Percentiles rank a stretch among this genome's conserved stretches.
Evolutionary conservation across 2,329 filamentous ascomycete genomes (phyloP).

Genomic region (Leptographium galeiforme): DNA sequence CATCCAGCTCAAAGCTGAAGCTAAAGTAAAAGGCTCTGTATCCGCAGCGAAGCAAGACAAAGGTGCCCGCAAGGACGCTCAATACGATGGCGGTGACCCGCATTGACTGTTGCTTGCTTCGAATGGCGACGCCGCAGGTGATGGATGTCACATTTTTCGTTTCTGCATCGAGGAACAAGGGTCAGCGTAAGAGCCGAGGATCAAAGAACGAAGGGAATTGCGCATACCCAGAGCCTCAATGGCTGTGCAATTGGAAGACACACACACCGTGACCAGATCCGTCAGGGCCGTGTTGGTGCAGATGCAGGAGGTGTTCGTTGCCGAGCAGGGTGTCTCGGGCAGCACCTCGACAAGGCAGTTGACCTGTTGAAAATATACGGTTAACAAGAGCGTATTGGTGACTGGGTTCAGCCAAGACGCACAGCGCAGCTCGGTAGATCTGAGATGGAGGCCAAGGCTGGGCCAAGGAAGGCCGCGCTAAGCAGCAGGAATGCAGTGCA

Average conservation of each 20-base stretch:
- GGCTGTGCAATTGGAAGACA: constrained; percentile 4
- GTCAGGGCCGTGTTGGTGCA: constrained; percentile 5
- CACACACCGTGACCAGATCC: neutral
- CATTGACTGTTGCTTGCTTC: constrained; percentile 18
- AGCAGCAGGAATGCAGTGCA: no score
- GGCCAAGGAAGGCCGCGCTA: no score
- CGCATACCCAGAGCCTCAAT: constrained; percentile 4
- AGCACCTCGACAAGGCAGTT: neutral
- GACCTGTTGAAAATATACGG: neutral
- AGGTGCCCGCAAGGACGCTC: constrained; percentile 20
- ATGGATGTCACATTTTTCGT: constrained; percentile 14
- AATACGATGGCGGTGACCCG: constrained; percentile 17
- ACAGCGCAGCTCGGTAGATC: no score
- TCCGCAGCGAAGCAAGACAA: constrained; percentile 24
- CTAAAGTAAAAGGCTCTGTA: constrained; percentile 18
- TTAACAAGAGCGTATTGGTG: no score
- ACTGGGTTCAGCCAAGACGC: no score
- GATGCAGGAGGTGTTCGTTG: constrained; percentile 3
- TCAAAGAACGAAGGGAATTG: neutral
- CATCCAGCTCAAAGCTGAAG: constrained; percentile 20
- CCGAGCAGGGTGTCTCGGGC: neutral
- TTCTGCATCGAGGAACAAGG: neutral
- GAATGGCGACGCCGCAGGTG: constrained; percentile 13
- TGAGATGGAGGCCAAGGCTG: no score
- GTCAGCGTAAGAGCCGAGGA: neutral